Conservation (phyloP, 1,139 yeast genomes). For the Kodamaea ohmeri region DNA sequence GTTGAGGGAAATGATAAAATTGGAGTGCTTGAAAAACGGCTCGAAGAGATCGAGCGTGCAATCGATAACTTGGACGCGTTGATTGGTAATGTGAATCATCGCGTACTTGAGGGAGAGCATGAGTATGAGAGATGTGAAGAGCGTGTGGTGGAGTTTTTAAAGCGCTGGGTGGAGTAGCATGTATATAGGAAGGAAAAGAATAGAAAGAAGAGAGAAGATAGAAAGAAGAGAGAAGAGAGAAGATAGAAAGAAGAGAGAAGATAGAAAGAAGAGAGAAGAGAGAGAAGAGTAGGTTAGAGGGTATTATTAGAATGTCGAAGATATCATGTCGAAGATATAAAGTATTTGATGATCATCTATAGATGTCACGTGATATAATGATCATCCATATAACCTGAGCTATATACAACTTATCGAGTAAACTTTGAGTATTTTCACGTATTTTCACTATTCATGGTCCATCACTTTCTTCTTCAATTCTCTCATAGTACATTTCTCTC, state of each 20-base stretch:
- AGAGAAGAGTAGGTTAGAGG: background rate
- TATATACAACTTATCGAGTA: no score
- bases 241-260: background rate
- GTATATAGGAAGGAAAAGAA: no score
- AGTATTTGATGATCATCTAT: background rate
- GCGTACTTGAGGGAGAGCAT: slow-evolving; percentile 27
- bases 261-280: background rate
- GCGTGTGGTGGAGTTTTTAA: slow-evolving; percentile 26
- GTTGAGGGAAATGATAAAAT: slow-evolving; percentile 3
- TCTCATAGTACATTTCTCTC: no score
- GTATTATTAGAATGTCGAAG: no score
- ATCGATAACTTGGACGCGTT: slow-evolving; percentile 26
- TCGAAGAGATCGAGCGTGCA: slow-evolving; percentile 11
- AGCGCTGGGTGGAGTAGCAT: slow-evolving; percentile 25
- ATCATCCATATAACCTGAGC: background rate
- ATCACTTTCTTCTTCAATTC: no score
- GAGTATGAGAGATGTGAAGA: slow-evolving; percentile 13
- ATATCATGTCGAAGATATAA: no score
- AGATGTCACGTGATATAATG: background rate
- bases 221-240: background rate
- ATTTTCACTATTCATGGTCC: no score
- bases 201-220: background rate
- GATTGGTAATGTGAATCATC: slow-evolving; percentile 33
- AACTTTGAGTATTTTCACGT: no score
- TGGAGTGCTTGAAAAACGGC: slow-evolving; percentile 2